Conservation (phyloP, 2,329 filamentous ascomycete genomes). For the Dendryphion nanum region DNA sequence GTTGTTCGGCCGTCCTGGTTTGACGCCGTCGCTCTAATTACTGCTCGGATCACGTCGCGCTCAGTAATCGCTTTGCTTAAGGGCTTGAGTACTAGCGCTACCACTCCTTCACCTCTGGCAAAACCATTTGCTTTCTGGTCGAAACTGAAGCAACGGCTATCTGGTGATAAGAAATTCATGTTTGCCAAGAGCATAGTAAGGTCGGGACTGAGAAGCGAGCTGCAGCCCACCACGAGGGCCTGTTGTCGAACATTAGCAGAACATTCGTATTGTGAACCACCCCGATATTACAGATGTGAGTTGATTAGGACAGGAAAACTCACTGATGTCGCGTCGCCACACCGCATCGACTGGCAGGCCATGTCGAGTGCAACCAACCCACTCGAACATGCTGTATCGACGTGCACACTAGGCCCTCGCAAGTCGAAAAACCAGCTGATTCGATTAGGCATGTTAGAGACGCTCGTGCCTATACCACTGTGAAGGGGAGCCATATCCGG, state of each 20-base stretch:
- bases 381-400: slow-evolving; percentile 37
- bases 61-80: slow-evolving; percentile 44
- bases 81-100: slow-evolving; percentile 50
- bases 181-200: neutral
- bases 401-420: slow-evolving; percentile 29
- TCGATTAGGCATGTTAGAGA: slow-evolving; percentile 29
- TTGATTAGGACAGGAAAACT: neutral
- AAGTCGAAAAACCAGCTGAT: slow-evolving; percentile 21
- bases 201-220: neutral
- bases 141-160: slow-evolving; percentile 20
- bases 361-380: slow-evolving; percentile 24
- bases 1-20: slow-evolving; percentile 7
- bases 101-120: slow-evolving; percentile 52
- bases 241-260: too few relatives aligned
- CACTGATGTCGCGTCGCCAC: neutral
- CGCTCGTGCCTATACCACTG: slow-evolving; percentile 12
- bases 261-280: too few relatives aligned
- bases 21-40: slow-evolving; percentile 16
- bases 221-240: neutral
- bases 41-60: slow-evolving; percentile 17
- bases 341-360: slow-evolving; percentile 5
- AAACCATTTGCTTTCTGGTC: slow-evolving; percentile 45
- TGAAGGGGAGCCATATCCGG: slow-evolving; percentile 4
- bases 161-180: slow-evolving; percentile 8
- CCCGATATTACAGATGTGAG: too few relatives aligned